A percentile compares a stretch with the other conserved stretches of the same genome.
These are phyloP conservation scores for Chalciporus sp. DNA, from an alignment of 1,284 basidiomycete species.

Conservation along the genomic window DNA sequence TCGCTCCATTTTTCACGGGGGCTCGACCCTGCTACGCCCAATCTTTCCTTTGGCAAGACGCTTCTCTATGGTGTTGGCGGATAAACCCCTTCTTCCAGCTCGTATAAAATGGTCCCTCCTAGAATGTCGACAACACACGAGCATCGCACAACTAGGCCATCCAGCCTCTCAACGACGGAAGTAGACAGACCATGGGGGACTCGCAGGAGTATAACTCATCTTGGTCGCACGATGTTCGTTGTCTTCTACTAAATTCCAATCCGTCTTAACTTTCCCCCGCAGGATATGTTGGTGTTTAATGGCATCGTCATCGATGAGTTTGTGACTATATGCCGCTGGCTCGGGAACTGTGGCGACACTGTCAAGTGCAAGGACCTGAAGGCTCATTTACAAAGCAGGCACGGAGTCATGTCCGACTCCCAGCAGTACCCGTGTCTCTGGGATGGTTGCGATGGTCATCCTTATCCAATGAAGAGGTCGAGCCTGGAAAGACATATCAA, in stretches of 20 bases:
- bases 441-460: neutral
- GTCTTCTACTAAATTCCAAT: neutral
- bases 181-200: neutral
- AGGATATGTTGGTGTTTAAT: conserved; percentile 13
- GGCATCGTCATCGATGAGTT: conserved; percentile 2
- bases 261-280: neutral
- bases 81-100: neutral
- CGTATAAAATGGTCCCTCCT: conserved; percentile 15
- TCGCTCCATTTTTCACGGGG: too few relatives aligned
- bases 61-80: neutral
- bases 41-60: neutral
- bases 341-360: neutral
- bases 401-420: conserved; percentile 8
- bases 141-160: too few relatives aligned
- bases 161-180: too few relatives aligned
- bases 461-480: conserved; percentile 1
- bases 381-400: neutral
- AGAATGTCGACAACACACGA: neutral
- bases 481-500: conserved; percentile 15
- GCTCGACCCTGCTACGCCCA: too few relatives aligned
- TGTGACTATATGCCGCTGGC: conserved; percentile 12
- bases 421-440: conserved; percentile 14
- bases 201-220: neutral
- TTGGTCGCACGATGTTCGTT: conserved; percentile 6
- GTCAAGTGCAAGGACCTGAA: too few relatives aligned